Evolutionary conservation across 495 filamentous ascomycete genomes (phyloP).

Genomic region (Cenococcum geophilum): DNA sequence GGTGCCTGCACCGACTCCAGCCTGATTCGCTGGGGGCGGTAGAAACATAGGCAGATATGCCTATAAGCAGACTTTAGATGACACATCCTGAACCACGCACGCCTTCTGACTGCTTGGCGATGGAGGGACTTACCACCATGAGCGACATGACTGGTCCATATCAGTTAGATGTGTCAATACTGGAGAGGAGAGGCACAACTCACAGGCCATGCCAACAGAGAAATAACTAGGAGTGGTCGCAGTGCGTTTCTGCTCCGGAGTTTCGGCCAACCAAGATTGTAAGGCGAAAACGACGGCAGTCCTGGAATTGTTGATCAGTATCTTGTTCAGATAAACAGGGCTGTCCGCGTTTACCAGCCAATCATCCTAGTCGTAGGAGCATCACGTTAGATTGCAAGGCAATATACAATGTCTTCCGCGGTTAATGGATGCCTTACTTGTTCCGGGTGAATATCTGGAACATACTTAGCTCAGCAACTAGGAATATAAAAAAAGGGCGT

Average conservation of each 20-base stretch:
- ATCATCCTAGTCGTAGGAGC: slow-evolving; percentile 49
- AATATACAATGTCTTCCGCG: not conserved
- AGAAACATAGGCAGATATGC: slow-evolving; percentile 83
- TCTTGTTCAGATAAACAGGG: slow-evolving; percentile 6
- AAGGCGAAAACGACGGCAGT: slow-evolving; percentile 75
- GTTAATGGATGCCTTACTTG: slow-evolving; percentile 50
- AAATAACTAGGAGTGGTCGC: slow-evolving; percentile 72
- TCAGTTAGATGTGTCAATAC: slow-evolving; percentile 24
- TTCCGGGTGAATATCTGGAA: slow-evolving; percentile 80
- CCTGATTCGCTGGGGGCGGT: slow-evolving; percentile 45
- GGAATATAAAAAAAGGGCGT: not conserved
- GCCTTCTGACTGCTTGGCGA: not conserved
- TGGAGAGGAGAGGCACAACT: slow-evolving; percentile 35
- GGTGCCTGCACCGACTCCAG: slow-evolving; percentile 41
- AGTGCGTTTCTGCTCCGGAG: slow-evolving; percentile 63
- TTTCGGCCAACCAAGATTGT: slow-evolving; percentile 82
- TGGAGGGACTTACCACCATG: slow-evolving; percentile 50
- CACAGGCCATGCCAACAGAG: slow-evolving; percentile 78
- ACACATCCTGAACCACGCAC: too few species aligned
- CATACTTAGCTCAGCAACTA: slow-evolving; percentile 14
- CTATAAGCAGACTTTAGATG: slow-evolving; percentile 34
- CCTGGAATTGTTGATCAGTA: slow-evolving; percentile 45
- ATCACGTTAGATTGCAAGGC: slow-evolving; percentile 5
- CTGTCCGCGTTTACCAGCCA: slow-evolving; percentile 59
- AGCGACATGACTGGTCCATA: slow-evolving; percentile 65